phyloP scores from a whole-genome alignment of 306 rosid genomes.

The Vigna nakashimae region DNA sequence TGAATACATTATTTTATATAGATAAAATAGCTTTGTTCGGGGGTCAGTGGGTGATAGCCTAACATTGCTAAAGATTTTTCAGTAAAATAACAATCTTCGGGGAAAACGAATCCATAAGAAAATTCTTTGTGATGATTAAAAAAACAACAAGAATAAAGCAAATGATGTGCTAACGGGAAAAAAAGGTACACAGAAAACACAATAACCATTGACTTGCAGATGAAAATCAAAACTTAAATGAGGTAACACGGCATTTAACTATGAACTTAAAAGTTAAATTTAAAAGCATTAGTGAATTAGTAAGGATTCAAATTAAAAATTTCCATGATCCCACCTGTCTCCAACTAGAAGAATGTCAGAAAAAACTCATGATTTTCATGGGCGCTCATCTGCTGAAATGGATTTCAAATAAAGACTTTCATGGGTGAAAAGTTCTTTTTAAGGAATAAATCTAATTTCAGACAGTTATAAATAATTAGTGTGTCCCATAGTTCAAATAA shows the following conservation, averaged over 20 bases:
- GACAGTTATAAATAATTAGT: not conserved
- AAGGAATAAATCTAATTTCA: not conserved
- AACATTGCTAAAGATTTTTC: not conserved
- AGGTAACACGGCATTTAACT: not conserved
- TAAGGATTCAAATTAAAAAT: not conserved
- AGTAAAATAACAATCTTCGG: constrained; percentile 7
- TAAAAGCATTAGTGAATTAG: not conserved
- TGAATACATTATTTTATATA: not conserved
- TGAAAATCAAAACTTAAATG: constrained; percentile 1
- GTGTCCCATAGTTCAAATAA: not conserved
- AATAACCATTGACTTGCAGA: constrained; percentile 4
- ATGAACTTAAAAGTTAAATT: not conserved
- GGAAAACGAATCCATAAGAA: not conserved
- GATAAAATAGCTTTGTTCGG: constrained; percentile 1
- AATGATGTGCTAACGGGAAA: not conserved
- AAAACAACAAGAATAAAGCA: not conserved
- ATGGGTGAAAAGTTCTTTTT: not conserved
- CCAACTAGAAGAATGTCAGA: constrained; percentile 19
- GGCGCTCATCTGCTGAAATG: constrained; percentile 25
- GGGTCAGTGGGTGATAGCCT: not conserved
- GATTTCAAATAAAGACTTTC: not conserved
- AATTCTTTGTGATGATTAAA: not conserved
- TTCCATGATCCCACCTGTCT: constrained; percentile 17
- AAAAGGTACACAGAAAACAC: not conserved
- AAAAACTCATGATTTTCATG: not conserved